phyloP scores from a whole-genome alignment of 2,329 filamentous ascomycete species.

The Aurifilum marmelostoma region DNA sequence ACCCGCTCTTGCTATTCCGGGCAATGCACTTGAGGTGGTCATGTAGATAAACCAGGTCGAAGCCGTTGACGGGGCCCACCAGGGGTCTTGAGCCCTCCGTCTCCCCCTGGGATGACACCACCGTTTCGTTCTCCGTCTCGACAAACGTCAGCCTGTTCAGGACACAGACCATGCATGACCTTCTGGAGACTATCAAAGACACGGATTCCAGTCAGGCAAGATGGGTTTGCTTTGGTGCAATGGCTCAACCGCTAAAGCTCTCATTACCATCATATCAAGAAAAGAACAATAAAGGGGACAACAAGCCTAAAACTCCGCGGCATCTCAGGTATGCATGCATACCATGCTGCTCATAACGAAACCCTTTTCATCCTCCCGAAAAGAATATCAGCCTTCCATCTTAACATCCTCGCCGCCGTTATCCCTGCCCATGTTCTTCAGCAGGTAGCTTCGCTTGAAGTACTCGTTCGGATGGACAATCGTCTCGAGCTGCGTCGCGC shows the following conservation, averaged over 20 bases:
- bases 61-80: not conserved
- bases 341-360: constrained; percentile 2
- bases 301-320: constrained; percentile 4
- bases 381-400: constrained; percentile 55
- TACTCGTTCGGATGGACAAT: constrained; percentile 98
- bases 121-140: constrained; percentile 8
- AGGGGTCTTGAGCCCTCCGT: not conserved
- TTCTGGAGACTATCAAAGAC: not conserved
- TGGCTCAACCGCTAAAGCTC: not conserved
- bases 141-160: not conserved
- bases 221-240: not conserved
- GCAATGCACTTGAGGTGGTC: not conserved
- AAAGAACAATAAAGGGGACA: constrained; percentile 2
- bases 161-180: not conserved
- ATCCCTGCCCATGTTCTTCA: constrained; percentile 73
- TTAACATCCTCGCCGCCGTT: constrained; percentile 53
- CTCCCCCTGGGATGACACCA: not conserved
- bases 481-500: constrained; percentile 80
- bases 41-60: not conserved
- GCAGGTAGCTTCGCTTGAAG: constrained; percentile 89
- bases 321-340: constrained; percentile 19
- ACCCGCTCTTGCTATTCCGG: too few species aligned
- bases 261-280: constrained; percentile 17
- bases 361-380: not conserved
- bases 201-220: not conserved